Conservation (phyloP, 768 basidiomycete genomes). For the Daedalea quercina region DNA sequence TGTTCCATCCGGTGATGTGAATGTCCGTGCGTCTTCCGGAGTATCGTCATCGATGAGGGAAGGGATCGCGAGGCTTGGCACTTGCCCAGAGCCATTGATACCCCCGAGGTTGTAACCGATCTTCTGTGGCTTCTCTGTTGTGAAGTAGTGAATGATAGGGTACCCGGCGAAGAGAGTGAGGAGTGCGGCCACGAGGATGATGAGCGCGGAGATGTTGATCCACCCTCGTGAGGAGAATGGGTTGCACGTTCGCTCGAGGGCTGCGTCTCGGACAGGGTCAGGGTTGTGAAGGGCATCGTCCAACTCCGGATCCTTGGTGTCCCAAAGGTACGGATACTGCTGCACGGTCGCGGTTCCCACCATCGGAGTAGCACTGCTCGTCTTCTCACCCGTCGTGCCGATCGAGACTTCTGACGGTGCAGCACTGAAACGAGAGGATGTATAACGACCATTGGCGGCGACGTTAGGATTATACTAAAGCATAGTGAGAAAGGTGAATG, state of each 20-base stretch:
- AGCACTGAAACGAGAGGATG: conserved; percentile 49
- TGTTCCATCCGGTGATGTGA: conserved; percentile 70
- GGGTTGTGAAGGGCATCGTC: conserved; percentile 91
- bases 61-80: conserved; percentile 68
- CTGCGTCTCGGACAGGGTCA: conserved; percentile 65
- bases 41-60: conserved; percentile 74
- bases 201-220: conserved; percentile 68
- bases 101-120: conserved; percentile 84
- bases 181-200: conserved; percentile 61
- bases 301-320: conserved; percentile 73
- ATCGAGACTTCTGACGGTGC: conserved; percentile 41
- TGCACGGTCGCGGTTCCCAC: conserved; percentile 57
- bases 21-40: conserved; percentile 45
- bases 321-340: conserved; percentile 64
- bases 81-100: conserved; percentile 82
- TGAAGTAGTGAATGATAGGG: conserved; percentile 66
- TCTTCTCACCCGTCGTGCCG: conserved; percentile 30
- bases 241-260: conserved; percentile 53
- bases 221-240: conserved; percentile 81
- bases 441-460: conserved; percentile 38
- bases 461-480: conserved; percentile 52
- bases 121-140: conserved; percentile 16
- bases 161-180: conserved; percentile 83
- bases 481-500: not conserved
- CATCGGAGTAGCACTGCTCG: conserved; percentile 20